phyloP scores from a whole-genome alignment of 257 asterid genomes.

The Nyctanthes arbortristis region DNA sequence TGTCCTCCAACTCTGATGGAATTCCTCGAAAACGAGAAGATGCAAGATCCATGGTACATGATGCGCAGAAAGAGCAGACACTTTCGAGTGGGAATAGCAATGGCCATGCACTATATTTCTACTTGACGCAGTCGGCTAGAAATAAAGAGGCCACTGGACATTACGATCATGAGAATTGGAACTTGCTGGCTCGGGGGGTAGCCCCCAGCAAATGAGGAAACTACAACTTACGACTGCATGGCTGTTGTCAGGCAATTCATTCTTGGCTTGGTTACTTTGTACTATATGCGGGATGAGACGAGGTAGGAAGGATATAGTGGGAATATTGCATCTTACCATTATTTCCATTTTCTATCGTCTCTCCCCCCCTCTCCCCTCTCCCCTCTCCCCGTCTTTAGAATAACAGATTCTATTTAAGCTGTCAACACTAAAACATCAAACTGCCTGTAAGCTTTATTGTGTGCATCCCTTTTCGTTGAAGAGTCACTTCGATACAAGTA shows the following conservation, averaged over 20 bases:
- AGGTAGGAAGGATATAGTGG: slow-evolving; percentile 7
- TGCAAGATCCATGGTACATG: slow-evolving; percentile 29
- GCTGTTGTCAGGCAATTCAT: slow-evolving; percentile 83
- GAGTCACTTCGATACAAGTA: neutral
- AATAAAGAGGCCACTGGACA: slow-evolving; percentile 33
- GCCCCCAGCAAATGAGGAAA: slow-evolving; percentile 41
- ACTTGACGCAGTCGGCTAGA: slow-evolving; percentile 30
- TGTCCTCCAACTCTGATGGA: slow-evolving; percentile 30
- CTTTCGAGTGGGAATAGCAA: slow-evolving; percentile 35
- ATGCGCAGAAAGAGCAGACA: slow-evolving; percentile 25
- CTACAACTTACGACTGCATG: slow-evolving; percentile 18
- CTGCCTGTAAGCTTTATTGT: slow-evolving; percentile 18
- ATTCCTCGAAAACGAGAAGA: slow-evolving; percentile 34
- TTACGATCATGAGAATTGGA: slow-evolving; percentile 40
- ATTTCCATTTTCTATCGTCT: slow-evolving; percentile 28
- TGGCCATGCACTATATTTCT: slow-evolving; percentile 25
- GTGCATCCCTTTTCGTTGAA: slow-evolving; percentile 1
- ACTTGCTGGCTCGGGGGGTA: slow-evolving; percentile 41
- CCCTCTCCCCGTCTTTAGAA: too few species aligned
- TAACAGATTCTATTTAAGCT: slow-evolving; percentile 7
- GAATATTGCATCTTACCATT: slow-evolving; percentile 15
- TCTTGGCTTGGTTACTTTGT: slow-evolving; percentile 87
- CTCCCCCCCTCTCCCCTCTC: slow-evolving; percentile 13
- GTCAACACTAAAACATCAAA: neutral
- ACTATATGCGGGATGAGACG: slow-evolving; percentile 26